Evolutionary conservation across 148 eudicot genomes (phyloP).

Genomic region (Rhododendron henanense): DNA sequence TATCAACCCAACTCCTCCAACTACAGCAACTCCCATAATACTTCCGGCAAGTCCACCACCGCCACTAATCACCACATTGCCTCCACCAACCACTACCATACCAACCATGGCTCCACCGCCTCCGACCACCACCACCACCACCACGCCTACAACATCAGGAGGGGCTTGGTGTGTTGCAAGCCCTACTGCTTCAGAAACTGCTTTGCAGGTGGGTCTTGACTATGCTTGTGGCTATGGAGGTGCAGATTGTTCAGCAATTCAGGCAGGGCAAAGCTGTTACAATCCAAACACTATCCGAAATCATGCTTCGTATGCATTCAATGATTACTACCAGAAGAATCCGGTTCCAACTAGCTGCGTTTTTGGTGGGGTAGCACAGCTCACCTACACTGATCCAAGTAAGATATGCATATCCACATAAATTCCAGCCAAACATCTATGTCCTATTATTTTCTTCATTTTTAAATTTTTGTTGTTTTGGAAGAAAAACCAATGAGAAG

Average conservation of each 20-base stretch:
- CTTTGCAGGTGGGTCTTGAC: slow-evolving; percentile 86
- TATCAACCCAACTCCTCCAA: slow-evolving; percentile 40
- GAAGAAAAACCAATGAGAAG: background rate
- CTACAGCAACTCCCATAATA: slow-evolving; percentile 24
- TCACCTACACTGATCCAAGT: slow-evolving; percentile 82
- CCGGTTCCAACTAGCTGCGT: slow-evolving; percentile 84
- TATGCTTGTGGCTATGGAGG: slow-evolving; percentile 98
- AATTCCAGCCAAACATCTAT: background rate
- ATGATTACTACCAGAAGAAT: slow-evolving; percentile 87
- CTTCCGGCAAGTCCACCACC: slow-evolving; percentile 32
- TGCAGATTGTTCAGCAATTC: slow-evolving; percentile 82
- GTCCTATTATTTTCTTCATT: background rate
- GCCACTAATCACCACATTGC: slow-evolving; percentile 33
- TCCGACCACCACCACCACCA: slow-evolving; percentile 21
- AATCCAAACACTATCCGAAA: slow-evolving; percentile 64
- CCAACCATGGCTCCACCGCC: slow-evolving; percentile 17
- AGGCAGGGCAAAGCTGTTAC: slow-evolving; percentile 64
- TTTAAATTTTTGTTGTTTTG: background rate
- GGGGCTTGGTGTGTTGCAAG: slow-evolving; percentile 95
- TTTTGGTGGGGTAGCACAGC: slow-evolving; percentile 85
- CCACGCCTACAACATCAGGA: slow-evolving; percentile 40
- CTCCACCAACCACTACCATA: slow-evolving; percentile 35
- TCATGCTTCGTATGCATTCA: slow-evolving; percentile 92
- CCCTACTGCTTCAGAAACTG: slow-evolving; percentile 63
- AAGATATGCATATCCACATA: slow-evolving; percentile 16